These are phyloP conservation scores for Eucalyptus tenuipes DNA, from an alignment of 345 rosid species.

Conservation along the genomic window DNA sequence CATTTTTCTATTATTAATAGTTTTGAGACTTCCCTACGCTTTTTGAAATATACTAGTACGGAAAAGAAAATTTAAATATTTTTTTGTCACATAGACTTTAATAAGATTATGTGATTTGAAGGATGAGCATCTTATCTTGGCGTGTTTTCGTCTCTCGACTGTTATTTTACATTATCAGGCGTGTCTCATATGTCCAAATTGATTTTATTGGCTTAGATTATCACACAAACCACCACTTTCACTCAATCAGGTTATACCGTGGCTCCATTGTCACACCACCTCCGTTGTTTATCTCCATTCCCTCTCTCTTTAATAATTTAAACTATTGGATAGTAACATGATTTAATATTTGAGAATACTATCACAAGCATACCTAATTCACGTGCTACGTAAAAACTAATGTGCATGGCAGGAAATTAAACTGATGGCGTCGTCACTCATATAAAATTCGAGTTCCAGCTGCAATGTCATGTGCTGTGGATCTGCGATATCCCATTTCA, in stretches of 20 bases:
- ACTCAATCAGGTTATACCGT: background rate
- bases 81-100: background rate
- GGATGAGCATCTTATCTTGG: background rate
- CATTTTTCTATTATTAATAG: background rate
- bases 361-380: background rate
- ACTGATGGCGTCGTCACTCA: background rate
- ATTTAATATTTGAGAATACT: background rate
- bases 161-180: background rate
- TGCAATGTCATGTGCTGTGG: background rate
- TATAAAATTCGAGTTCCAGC: background rate
- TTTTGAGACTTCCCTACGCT: background rate
- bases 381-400: background rate
- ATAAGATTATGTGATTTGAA: background rate
- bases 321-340: background rate
- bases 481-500: background rate
- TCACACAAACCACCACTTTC: background rate
- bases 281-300: background rate
- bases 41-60: background rate
- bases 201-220: background rate
- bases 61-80: background rate
- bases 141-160: background rate
- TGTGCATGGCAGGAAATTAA: background rate
- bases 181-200: background rate
- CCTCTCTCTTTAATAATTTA: background rate
- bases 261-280: background rate